A percentile compares a stretch with the other conserved stretches of the same genome.
Evolutionary conservation across 352 stramenopile genomes (phyloP).

Genomic region (Thraustotheca clavata): DNA sequence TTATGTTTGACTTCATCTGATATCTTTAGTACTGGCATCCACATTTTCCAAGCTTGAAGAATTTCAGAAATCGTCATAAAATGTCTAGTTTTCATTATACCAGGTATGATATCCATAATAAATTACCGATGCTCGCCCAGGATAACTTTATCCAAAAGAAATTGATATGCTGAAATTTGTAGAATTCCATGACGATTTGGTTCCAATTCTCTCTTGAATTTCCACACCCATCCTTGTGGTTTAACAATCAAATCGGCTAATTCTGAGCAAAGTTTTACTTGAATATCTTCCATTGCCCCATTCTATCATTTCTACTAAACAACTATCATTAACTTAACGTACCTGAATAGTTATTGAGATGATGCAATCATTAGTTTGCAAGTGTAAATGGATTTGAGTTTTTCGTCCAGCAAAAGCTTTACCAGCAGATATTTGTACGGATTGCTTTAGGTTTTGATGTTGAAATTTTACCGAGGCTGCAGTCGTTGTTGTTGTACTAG

Average conservation of each 20-base stretch:
- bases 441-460: background rate
- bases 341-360: conserved; percentile 13
- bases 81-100: conserved; percentile 16
- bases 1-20: conserved; percentile 19
- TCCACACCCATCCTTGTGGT: background rate
- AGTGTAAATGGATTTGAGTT: background rate
- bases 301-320: background rate
- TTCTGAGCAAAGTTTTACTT: conserved; percentile 9
- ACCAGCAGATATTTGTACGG: background rate
- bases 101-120: background rate
- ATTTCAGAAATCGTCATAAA: conserved; percentile 54
- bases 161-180: background rate
- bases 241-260: background rate
- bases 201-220: background rate
- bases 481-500: conserved; percentile 4
- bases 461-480: background rate
- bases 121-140: background rate
- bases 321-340: too few relatives aligned
- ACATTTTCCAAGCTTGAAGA: conserved; percentile 50
- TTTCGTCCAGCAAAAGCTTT: background rate
- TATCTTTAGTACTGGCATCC: conserved; percentile 44
- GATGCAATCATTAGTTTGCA: background rate
- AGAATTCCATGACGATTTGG: background rate
- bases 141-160: conserved; percentile 4
- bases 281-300: background rate